These are phyloP conservation scores for Babjeviella inositovora DNA, from an alignment of 805 yeast genomes.

Conservation along the genomic window DNA sequence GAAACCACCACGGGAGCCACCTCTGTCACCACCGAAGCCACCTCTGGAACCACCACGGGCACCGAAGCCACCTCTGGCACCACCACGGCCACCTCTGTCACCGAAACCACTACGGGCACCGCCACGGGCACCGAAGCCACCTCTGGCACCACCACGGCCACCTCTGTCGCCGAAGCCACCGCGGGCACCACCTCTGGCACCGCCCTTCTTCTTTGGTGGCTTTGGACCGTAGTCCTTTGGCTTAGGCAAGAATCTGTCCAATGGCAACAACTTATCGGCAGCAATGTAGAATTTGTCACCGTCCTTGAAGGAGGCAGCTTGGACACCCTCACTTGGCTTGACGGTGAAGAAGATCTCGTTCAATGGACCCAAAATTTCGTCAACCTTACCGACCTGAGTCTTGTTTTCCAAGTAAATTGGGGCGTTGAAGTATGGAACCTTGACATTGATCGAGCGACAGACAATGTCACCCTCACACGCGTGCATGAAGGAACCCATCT, in stretches of 20 bases:
- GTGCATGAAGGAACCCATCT: constrained; percentile 87
- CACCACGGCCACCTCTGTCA: constrained; percentile 23
- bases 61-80: constrained; percentile 18
- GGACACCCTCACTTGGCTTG: constrained; percentile 92
- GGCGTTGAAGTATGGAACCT: constrained; percentile 96
- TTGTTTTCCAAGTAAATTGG: constrained; percentile 95
- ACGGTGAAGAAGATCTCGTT: constrained; percentile 97
- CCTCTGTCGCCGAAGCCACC: constrained; percentile 21
- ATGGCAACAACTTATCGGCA: constrained; percentile 86
- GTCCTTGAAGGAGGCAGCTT: constrained; percentile 80
- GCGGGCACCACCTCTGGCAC: constrained; percentile 33
- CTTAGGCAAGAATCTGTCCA: constrained; percentile 94
- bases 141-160: constrained; percentile 18
- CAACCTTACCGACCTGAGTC: constrained; percentile 92
- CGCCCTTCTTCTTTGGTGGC: constrained; percentile 54
- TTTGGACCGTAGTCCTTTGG: constrained; percentile 81
- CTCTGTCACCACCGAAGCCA: constrained; percentile 24
- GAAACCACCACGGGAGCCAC: constrained; percentile 22
- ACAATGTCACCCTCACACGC: constrained; percentile 95
- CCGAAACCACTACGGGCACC: constrained; percentile 17
- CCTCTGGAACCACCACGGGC: constrained; percentile 25
- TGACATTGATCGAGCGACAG: constrained; percentile 86
- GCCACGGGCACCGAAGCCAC: constrained; percentile 16
- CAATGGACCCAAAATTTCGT: constrained; percentile 93
- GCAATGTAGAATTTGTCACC: constrained; percentile 96